Base-by-base conservation (phyloP, 306 rosid genomes). In the Cucumis cinereus region DNA sequence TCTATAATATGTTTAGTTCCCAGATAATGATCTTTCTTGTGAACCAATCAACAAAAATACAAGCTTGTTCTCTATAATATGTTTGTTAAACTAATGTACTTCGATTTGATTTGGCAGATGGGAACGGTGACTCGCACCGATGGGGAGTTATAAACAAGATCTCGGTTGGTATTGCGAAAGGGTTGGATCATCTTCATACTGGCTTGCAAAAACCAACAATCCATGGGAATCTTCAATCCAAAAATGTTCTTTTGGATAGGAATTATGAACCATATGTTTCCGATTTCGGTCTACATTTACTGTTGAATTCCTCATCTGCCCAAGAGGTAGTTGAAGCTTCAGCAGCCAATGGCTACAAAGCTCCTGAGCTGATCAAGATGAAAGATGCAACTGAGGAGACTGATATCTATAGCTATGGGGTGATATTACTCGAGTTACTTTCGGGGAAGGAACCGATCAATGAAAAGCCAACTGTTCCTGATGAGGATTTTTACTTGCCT, bases 391-490 rank as follows among this genome's bases (percentile, higher is more conserved):
- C 78, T 24, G 91, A 83, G 76, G 83, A 82, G 83, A 86, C 83
- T 8, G 99, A 95, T 77, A 79, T 92, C 58, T 95, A 82, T 73
- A 95, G 98, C 81, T 80, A 90, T 11, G 99, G 99, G 7, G 89
- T 95, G 36, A 85, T 92, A 89, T 75, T 90, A 26, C 91, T 92
- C 11, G 99, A 95, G 78, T 78, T 95, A 61, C 90, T 95, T 57
- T 90, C 99, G 1, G 96, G 99, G 76, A 95, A 88, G 80, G 98
- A 95, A 79, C 92, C 99, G n/a, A 81, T 92, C 81, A 92, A 89
- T 15, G 91, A 90, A 77, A 89, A 92, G 41, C 96, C 98, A 0
- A 90, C 90, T 41, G 47, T 41, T 33, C 89, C 96, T 1, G 93
- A 90, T 58, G 97, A 90, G 83, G 97, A 92, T 82, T 92, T 90